A percentile compares a stretch with the other conserved stretches of the same genome.
Evolutionary conservation across 2,329 filamentous ascomycete genomes (phyloP).

Genomic region (Diaporthe ilicicola): DNA sequence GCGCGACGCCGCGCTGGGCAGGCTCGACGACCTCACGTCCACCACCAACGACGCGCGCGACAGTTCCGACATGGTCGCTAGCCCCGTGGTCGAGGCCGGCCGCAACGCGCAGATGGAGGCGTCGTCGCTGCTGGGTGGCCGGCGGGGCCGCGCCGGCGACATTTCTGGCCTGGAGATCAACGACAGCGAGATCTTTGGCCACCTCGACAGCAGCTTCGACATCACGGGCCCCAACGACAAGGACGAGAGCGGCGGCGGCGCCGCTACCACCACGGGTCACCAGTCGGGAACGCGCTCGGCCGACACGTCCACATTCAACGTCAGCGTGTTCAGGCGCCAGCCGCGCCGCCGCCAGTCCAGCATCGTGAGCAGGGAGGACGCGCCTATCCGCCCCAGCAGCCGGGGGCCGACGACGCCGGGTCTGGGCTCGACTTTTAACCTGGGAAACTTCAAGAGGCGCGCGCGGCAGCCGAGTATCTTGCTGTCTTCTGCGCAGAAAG

Average conservation of each 20-base stretch:
- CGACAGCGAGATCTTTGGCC: constrained; percentile 58
- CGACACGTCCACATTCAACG: constrained; percentile 56
- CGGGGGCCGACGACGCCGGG: constrained; percentile 56
- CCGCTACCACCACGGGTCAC: background rate
- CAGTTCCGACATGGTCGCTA: constrained; percentile 31
- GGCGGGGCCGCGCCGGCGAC: constrained; percentile 42
- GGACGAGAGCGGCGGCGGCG: background rate
- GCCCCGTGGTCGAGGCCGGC: constrained; percentile 47
- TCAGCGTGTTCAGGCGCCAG: constrained; percentile 56
- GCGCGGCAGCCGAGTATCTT: constrained; percentile 70
- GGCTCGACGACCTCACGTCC: constrained; percentile 46
- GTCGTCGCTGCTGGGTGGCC: constrained; percentile 34
- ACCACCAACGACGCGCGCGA: constrained; percentile 34
- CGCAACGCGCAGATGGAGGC: constrained; percentile 43
- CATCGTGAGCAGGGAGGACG: constrained; percentile 59
- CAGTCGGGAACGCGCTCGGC: constrained; percentile 43
- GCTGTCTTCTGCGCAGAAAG: constrained; percentile 56
- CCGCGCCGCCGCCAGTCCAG: constrained; percentile 56
- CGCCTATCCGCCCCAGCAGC: constrained; percentile 62
- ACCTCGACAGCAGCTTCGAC: constrained; percentile 48
- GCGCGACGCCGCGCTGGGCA: constrained; percentile 48
- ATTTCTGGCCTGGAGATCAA: constrained; percentile 57
- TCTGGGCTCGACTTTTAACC: constrained; percentile 60
- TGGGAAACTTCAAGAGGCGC: constrained; percentile 66
- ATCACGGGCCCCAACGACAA: constrained; percentile 39